Conservation (phyloP, 495 filamentous ascomycete genomes). For the Penicillium pancosmium region DNA sequence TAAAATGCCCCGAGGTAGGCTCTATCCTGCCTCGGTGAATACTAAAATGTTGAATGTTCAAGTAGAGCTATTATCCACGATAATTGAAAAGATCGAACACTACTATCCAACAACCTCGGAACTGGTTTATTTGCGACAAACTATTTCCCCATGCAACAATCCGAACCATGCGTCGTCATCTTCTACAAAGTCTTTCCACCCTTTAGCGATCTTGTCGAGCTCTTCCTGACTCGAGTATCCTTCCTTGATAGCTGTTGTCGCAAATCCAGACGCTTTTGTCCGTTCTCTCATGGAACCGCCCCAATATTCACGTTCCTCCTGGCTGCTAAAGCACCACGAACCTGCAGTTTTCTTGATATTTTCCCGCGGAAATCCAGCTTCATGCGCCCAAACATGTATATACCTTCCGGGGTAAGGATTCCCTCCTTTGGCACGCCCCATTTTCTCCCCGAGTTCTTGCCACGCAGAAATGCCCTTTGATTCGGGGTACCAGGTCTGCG, state of each 20-base stretch:
- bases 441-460: conserved; percentile 35
- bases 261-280: conserved; percentile 41
- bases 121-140: conserved; percentile 45
- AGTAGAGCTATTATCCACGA: not conserved
- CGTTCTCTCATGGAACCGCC: conserved; percentile 51
- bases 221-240: conserved; percentile 43
- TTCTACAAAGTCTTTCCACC: conserved; percentile 49
- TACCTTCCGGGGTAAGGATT: conserved; percentile 50
- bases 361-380: conserved; percentile 45
- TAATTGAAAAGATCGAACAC: too few species aligned
- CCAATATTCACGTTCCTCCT: conserved; percentile 50
- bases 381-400: conserved; percentile 51
- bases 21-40: too few species aligned
- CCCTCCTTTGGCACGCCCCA: conserved; percentile 42
- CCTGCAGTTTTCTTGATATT: conserved; percentile 41
- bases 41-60: too few species aligned
- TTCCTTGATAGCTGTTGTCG: conserved; percentile 36
- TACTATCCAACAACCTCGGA: too few species aligned
- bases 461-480: conserved; percentile 43
- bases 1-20: too few species aligned
- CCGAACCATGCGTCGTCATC: conserved; percentile 55
- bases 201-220: conserved; percentile 40
- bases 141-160: conserved; percentile 55
- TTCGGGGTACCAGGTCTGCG: conserved; percentile 51
- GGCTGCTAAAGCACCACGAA: conserved; percentile 51